These are phyloP conservation scores for Fagopyrum homotropicum DNA, from an alignment of 148 eudicot genomes.

Conservation along the genomic window DNA sequence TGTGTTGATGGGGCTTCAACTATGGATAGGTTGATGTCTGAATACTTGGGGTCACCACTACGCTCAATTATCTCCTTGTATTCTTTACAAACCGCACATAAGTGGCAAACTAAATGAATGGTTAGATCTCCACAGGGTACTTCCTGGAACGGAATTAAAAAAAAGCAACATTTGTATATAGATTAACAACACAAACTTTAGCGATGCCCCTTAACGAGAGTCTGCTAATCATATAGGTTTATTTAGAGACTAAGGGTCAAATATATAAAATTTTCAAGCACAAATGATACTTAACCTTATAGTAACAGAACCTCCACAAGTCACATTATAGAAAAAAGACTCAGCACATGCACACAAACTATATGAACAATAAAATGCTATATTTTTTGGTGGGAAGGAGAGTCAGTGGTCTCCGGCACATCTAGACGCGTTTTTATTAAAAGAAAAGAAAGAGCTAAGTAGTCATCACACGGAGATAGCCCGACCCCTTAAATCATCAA, in stretches of 20 bases:
- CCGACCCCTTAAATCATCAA: no score
- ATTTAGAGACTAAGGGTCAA: not conserved
- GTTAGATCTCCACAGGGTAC: slow-evolving; percentile 86
- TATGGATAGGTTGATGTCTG: slow-evolving; percentile 30
- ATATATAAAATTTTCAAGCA: not conserved
- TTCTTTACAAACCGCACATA: slow-evolving; percentile 86
- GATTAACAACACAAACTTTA: not conserved
- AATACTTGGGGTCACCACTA: slow-evolving; percentile 36
- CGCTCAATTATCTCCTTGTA: slow-evolving; percentile 79
- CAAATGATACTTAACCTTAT: not conserved
- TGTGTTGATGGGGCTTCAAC: slow-evolving; percentile 63
- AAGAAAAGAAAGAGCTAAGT: no score
- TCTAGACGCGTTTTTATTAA: no score
- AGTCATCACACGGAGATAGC: no score
- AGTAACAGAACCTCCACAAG: no score
- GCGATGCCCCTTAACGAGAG: not conserved
- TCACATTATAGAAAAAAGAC: not conserved
- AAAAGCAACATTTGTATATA: not conserved
- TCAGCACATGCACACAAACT: not conserved
- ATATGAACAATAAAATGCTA: not conserved
- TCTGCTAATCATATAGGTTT: not conserved
- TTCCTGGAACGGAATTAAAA: slow-evolving; percentile 40
- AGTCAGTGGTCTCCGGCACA: no score
- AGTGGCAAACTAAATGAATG: slow-evolving; percentile 83
- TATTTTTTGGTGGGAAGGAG: no score